phyloP scores from a whole-genome alignment of 208 protist genomes.

The Leishmania mexicana region DNA sequence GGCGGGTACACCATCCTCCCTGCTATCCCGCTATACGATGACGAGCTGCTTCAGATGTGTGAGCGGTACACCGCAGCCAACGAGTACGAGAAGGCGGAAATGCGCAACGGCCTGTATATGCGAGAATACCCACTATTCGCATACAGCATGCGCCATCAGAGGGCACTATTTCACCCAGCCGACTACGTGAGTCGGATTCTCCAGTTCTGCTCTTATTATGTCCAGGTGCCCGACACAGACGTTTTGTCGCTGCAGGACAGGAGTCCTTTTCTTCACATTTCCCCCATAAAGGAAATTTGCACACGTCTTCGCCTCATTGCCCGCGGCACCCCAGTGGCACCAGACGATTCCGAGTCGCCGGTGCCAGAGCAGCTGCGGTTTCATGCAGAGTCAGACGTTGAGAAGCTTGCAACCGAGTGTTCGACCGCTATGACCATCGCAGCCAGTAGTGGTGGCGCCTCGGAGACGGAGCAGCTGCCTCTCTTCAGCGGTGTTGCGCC shows the following conservation, averaged over 20 bases:
- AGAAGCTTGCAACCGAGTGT: slow-evolving; percentile 5
- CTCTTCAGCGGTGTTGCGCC: neutral
- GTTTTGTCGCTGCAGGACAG: slow-evolving; percentile 17
- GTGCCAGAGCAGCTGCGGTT: slow-evolving; percentile 18
- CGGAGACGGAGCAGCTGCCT: neutral
- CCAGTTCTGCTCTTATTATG: slow-evolving; percentile 53
- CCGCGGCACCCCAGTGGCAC: slow-evolving; percentile 7
- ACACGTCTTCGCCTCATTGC: slow-evolving; percentile 28
- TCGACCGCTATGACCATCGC: neutral
- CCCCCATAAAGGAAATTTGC: slow-evolving; percentile 61
- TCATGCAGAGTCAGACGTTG: slow-evolving; percentile 17
- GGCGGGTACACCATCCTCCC: slow-evolving; percentile 78
- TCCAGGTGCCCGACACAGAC: slow-evolving; percentile 23
- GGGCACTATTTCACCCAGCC: slow-evolving; percentile 66
- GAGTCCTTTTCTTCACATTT: slow-evolving; percentile 72
- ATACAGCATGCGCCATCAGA: slow-evolving; percentile 16
- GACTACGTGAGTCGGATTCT: slow-evolving; percentile 71
- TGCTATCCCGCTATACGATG: slow-evolving; percentile 55
- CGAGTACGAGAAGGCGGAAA: slow-evolving; percentile 40
- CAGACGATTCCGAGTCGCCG: neutral
- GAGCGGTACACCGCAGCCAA: slow-evolving; percentile 48
- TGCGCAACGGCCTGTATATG: slow-evolving; percentile 46
- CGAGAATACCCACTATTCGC: slow-evolving; percentile 51
- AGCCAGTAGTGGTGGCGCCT: neutral
- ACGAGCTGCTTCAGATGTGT: slow-evolving; percentile 63